phyloP scores from a whole-genome alignment of 2,329 filamentous ascomycete species.

The Claviceps arundinis region DNA sequence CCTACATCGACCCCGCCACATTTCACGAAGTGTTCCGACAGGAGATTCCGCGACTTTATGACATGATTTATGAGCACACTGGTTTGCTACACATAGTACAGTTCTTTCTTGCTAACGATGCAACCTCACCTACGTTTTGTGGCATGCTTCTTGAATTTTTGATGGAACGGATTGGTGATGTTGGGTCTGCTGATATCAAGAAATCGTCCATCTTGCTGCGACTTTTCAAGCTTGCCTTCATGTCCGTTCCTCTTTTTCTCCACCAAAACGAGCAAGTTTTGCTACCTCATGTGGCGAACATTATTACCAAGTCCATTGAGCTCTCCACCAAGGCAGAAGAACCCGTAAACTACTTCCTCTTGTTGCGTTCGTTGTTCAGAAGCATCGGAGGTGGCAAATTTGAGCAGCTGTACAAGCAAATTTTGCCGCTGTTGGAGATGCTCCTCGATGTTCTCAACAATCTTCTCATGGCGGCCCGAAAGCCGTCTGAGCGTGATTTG shows the following conservation, averaged over 20 bases:
- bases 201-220: constrained; percentile 86
- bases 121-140: constrained; percentile 92
- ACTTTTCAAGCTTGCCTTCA: constrained; percentile 96
- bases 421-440: constrained; percentile 92
- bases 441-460: constrained; percentile 94
- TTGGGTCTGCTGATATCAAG: constrained; percentile 81
- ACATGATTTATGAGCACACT: constrained; percentile 96
- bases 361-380: constrained; percentile 82
- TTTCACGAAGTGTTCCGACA: constrained; percentile 98
- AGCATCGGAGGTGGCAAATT: constrained; percentile 97
- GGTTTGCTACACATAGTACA: constrained; percentile 90
- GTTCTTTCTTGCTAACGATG: constrained; percentile 97
- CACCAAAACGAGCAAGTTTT: constrained; percentile 91
- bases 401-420: constrained; percentile 96
- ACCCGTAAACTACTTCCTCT: constrained; percentile 96
- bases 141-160: constrained; percentile 96
- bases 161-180: constrained; percentile 92
- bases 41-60: constrained; percentile 91
- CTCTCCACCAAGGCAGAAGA: constrained; percentile 90
- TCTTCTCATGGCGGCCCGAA: constrained; percentile 76
- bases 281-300: constrained; percentile 89
- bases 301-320: constrained; percentile 94
- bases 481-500: constrained; percentile 80
- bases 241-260: constrained; percentile 96
- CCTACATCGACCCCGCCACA: constrained; percentile 93